Evolutionary conservation across 768 basidiomycete genomes (phyloP), one percentile per base, ranked within the genome.

Genomic region (Tulasnella sp.): DNA sequence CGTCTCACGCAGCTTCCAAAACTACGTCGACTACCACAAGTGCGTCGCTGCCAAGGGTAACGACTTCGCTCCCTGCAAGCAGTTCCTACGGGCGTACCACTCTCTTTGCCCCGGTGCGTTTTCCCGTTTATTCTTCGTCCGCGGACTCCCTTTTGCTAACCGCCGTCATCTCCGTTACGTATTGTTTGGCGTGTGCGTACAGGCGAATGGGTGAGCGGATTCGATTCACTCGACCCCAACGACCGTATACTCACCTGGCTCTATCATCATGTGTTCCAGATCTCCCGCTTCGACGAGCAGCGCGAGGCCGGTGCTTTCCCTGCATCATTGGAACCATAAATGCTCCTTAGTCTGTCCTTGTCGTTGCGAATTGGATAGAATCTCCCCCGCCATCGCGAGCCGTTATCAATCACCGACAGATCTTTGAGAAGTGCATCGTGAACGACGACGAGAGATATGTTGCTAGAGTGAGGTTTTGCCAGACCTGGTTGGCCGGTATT

Each of bases 21-120:
- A 97, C 88, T 99, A 97, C 86, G 93, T 94, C 81, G 98, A 99
- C 87, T 98, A 98, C 89, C 96, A 97, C 92, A 97, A 97, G 86
- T 99, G 98, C 86, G 87, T 98, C 83, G 86, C 93, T 83, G 97
- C 97, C 83, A 99, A 98, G 88, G 98, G 98, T 82, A 98, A 99
- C 83, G 98, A 98, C 80, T 99, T 92, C 85, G 91, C 92, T n/a
- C 96, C 98, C 1, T 99, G 98, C 92, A 96, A 96, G 88, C 97
- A 98, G 86, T 99, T 99, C 91, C 94, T 93, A 88, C 91, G 91
- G 85, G 94, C 94, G 39, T 99, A 96, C 89, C 90, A 95, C 88
- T 96, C 97, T 58, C 91, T 99, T 80, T 99, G 98, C 88, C 98
- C 98, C 81, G 98, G 98, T 98, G 83, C 86, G 58, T 75, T 42